These are phyloP conservation scores for Zanthoxylum bungeanum DNA, from an alignment of 345 rosid species.

Conservation along the genomic window DNA sequence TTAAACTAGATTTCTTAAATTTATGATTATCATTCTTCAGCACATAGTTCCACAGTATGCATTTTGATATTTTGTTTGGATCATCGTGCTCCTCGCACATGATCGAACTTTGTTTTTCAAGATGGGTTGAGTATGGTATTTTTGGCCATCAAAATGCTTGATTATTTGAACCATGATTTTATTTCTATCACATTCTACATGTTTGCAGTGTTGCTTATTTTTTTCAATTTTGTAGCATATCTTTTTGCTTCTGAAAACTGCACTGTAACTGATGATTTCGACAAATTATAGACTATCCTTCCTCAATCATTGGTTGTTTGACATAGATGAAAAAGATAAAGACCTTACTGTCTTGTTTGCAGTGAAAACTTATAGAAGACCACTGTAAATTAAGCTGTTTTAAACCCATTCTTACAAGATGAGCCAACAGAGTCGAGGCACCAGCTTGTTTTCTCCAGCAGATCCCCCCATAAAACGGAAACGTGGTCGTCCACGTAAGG, in stretches of 20 bases:
- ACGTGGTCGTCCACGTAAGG: constrained; percentile 62
- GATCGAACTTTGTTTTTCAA: neutral
- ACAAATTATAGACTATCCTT: neutral
- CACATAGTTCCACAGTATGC: neutral
- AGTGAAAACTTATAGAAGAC: constrained; percentile 9
- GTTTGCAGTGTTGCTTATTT: neutral
- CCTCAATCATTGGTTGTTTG: neutral
- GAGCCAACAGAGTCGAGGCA: constrained; percentile 33
- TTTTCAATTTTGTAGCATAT: neutral
- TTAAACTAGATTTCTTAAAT: neutral
- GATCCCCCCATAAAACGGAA: constrained; percentile 43
- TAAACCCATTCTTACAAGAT: constrained; percentile 22
- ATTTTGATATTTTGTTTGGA: neutral
- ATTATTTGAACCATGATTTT: neutral
- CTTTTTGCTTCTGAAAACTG: neutral
- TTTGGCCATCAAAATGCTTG: neutral
- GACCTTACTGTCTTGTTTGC: constrained; percentile 3
- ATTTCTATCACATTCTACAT: neutral
- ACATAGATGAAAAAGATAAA: neutral
- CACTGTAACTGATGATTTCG: neutral
- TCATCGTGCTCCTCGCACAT: neutral
- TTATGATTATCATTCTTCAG: neutral
- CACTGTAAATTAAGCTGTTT: neutral
- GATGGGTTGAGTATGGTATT: neutral
- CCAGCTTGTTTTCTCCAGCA: constrained; percentile 30